These are phyloP conservation scores for Gardenia jasminoides DNA, from an alignment of 257 asterid species.

Conservation along the genomic window DNA sequence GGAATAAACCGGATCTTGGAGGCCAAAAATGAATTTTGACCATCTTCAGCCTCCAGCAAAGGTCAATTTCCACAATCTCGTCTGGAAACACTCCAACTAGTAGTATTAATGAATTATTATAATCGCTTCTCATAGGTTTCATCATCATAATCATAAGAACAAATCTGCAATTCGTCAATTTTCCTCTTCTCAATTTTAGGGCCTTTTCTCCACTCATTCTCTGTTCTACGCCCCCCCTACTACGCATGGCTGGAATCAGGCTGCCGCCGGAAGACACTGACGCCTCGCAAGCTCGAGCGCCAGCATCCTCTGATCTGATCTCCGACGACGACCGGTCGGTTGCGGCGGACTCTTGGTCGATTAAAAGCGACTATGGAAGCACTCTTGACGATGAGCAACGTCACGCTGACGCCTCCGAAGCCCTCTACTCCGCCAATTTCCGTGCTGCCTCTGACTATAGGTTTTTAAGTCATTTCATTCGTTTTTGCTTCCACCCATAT, in stretches of 20 bases:
- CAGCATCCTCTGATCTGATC: constrained; percentile 70
- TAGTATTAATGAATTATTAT: too few relatives aligned
- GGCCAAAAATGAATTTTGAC: not conserved
- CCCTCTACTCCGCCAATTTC: constrained; percentile 64
- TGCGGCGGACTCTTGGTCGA: constrained; percentile 98
- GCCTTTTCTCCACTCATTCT: constrained; percentile 5
- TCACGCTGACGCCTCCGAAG: constrained; percentile 96
- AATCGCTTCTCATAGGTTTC: not conserved
- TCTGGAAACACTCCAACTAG: too few relatives aligned
- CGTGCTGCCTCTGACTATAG: constrained; percentile 92
- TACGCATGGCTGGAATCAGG: constrained; percentile 81
- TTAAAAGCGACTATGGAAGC: constrained; percentile 96
- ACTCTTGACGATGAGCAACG: constrained; percentile 99
- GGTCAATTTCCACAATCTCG: not conserved
- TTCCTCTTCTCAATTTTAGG: constrained; percentile 29
- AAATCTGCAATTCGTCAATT: not conserved
- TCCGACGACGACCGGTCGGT: constrained; percentile 97
- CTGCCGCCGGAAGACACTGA: constrained; percentile 79
- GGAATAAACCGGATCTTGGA: not conserved
- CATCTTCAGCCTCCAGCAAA: not conserved
- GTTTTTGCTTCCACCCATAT: not conserved
- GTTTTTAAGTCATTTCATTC: constrained; percentile 26
- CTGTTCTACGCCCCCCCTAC: constrained; percentile 20
- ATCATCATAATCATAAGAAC: not conserved
- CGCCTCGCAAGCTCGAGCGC: constrained; percentile 61